A percentile compares a stretch with the other conserved stretches of the same genome.
These are phyloP conservation scores for Filobasidium uniguttulatum DNA, from an alignment of 1,284 basidiomycete genomes.

Conservation along the genomic window DNA sequence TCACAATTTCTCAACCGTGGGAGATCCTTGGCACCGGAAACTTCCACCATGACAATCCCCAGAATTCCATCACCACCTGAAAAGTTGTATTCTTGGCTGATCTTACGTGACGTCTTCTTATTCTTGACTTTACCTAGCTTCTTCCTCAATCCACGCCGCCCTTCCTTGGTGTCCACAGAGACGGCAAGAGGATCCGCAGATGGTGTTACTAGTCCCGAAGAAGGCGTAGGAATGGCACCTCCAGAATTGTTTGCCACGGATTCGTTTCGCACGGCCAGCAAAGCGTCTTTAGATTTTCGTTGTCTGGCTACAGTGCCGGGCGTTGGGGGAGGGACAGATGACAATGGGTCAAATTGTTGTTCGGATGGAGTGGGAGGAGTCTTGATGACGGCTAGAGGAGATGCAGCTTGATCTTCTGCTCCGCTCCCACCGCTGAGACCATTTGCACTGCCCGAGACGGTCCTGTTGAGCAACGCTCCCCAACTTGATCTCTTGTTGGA, in stretches of 20 bases:
- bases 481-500: constrained; percentile 6
- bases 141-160: constrained; percentile 11
- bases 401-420: no score
- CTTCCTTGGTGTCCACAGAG: not conserved
- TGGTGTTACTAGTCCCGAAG: constrained; percentile 22
- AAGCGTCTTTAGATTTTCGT: not conserved
- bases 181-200: constrained; percentile 9
- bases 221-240: constrained; percentile 3
- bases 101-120: constrained; percentile 17
- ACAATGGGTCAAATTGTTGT: not conserved
- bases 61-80: constrained; percentile 58
- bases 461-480: no score
- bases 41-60: constrained; percentile 79
- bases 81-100: constrained; percentile 59
- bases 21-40: constrained; percentile 60
- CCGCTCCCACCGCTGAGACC: no score
- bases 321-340: not conserved
- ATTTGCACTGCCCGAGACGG: no score
- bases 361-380: no score
- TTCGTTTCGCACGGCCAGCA: not conserved
- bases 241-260: no score
- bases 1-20: constrained; percentile 74
- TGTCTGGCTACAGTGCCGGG: not conserved
- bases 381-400: no score
- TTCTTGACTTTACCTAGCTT: constrained; percentile 3